Conservation (phyloP, 768 basidiomycete genomes). For the Suillus tomentosus region DNA sequence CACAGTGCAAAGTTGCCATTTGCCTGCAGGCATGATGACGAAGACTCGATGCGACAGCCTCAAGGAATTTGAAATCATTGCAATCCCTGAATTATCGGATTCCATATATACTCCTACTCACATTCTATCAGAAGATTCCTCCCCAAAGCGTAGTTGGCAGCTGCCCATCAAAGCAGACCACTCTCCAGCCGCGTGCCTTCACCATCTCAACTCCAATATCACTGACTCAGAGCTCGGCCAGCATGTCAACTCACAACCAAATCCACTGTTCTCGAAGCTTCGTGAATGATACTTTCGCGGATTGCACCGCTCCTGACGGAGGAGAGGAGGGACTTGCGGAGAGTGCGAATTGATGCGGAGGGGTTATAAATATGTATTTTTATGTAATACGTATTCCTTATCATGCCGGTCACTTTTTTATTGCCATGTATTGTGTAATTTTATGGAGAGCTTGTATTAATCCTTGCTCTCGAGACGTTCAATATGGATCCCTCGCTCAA, state of each 20-base stretch:
- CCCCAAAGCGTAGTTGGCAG: slow-evolving; percentile 8
- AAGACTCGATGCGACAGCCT: too few relatives aligned
- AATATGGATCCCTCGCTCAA: background rate
- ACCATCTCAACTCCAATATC: slow-evolving; percentile 55
- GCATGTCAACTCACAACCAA: slow-evolving; percentile 53
- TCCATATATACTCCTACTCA: too few relatives aligned
- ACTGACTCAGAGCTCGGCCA: slow-evolving; percentile 58
- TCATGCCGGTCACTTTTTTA: background rate
- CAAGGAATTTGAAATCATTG: too few relatives aligned
- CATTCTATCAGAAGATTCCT: slow-evolving; percentile 17
- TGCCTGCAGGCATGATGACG: too few relatives aligned
- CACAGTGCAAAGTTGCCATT: too few relatives aligned
- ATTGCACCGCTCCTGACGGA: slow-evolving; percentile 71
- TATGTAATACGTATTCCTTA: background rate
- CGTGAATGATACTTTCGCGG: slow-evolving; percentile 57
- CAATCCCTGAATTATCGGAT: too few relatives aligned
- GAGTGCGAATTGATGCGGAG: slow-evolving; percentile 64
- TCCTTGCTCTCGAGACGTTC: background rate
- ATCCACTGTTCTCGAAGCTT: slow-evolving; percentile 56
- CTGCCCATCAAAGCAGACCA: slow-evolving; percentile 9
- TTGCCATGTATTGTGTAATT: background rate
- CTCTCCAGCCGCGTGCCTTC: too few relatives aligned
- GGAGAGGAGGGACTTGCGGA: slow-evolving; percentile 46
- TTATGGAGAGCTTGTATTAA: background rate
- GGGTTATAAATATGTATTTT: slow-evolving; percentile 36